Conservation (phyloP, 1,139 yeast species). For the Pneumocystis wakefieldiae region DNA sequence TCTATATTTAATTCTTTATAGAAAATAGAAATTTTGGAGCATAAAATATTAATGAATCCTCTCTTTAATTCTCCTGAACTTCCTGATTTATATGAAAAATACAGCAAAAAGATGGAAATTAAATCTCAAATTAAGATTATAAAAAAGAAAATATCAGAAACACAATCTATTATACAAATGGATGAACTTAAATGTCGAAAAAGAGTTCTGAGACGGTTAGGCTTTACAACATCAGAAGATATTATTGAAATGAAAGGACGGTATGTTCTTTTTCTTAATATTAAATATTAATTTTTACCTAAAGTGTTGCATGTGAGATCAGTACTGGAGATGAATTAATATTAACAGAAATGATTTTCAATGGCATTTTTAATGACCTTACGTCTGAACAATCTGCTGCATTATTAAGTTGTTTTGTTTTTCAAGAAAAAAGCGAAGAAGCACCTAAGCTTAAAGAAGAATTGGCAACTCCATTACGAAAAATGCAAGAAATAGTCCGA, state of each 20-base stretch:
- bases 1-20: constrained; percentile 20
- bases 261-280: neutral
- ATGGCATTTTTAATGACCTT: constrained; percentile 83
- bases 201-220: constrained; percentile 72
- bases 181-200: constrained; percentile 88
- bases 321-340: constrained; percentile 87
- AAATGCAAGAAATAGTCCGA: constrained; percentile 76
- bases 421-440: constrained; percentile 79
- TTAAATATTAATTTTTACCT: neutral
- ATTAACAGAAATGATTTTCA: constrained; percentile 79
- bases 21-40: constrained; percentile 69
- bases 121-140: constrained; percentile 46
- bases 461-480: constrained; percentile 73
- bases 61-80: constrained; percentile 52
- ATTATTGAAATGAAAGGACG: constrained; percentile 84
- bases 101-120: constrained; percentile 47
- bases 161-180: constrained; percentile 81
- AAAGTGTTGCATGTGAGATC: constrained; percentile 82
- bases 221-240: constrained; percentile 59
- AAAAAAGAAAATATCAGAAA: constrained; percentile 55
- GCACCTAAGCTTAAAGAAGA: constrained; percentile 74
- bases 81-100: constrained; percentile 44
- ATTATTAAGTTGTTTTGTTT: constrained; percentile 80
- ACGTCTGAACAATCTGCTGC: constrained; percentile 87
- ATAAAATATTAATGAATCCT: constrained; percentile 56